A percentile compares a stretch with the other conserved stretches of the same genome.
phyloP scores from a whole-genome alignment of 495 filamentous ascomycete species.

The Tuber microsphaerosporum region DNA sequence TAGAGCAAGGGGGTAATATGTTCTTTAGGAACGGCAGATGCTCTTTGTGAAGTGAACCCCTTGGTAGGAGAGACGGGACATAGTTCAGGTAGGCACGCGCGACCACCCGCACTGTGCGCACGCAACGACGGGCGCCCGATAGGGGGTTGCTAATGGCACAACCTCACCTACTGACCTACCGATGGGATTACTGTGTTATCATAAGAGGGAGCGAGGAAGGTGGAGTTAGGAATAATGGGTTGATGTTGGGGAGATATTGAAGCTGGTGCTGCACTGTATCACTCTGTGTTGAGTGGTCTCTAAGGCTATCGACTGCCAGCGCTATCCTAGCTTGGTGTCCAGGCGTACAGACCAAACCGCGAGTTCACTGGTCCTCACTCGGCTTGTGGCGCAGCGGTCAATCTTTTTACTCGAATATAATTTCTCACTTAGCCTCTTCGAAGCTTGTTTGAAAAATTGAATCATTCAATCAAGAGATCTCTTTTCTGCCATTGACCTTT shows the following conservation, averaged over 20 bases:
- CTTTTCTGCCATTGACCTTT: background rate
- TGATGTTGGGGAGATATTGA: background rate
- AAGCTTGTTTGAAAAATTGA: background rate
- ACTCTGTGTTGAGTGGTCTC: background rate
- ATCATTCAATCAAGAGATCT: background rate
- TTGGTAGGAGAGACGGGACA: too few relatives aligned
- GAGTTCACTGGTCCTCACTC: background rate
- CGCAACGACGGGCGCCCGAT: too few relatives aligned
- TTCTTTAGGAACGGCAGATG: background rate
- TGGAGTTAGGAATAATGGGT: background rate
- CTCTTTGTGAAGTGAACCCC: background rate
- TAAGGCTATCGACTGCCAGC: background rate
- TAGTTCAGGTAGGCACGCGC: too few relatives aligned
- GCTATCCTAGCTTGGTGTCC: background rate
- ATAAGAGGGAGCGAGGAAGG: background rate
- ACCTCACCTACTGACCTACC: background rate
- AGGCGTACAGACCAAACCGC: background rate
- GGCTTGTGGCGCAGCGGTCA: background rate
- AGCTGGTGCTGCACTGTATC: background rate
- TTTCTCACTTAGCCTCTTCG: background rate
- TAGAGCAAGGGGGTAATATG: background rate
- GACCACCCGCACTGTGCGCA: too few relatives aligned
- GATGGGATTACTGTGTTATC: background rate
- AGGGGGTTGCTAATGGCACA: too few relatives aligned
- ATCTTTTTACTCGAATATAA: background rate